Evolutionary conservation across 306 rosid species (phyloP).

Genomic region (Canavalia gladiata): DNA sequence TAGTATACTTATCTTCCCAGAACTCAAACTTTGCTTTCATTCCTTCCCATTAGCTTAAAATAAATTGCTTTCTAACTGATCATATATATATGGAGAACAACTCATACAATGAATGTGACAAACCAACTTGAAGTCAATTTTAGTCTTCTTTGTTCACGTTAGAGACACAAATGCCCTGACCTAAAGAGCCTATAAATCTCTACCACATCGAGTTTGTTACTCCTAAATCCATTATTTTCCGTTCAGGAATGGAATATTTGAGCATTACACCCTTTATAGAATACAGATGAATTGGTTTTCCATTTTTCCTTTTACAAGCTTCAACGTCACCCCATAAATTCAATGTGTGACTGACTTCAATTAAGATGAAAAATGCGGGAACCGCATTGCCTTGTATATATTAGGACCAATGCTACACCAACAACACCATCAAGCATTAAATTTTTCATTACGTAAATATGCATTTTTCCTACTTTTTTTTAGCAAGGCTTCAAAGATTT

Average conservation of each 20-base stretch:
- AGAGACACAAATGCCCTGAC: conserved; percentile 46
- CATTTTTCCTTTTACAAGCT: conserved; percentile 35
- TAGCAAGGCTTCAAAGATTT: conserved; percentile 15
- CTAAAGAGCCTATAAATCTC: conserved; percentile 44
- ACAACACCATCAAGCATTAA: conserved; percentile 10
- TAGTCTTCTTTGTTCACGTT: conserved; percentile 45
- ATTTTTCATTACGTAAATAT: conserved; percentile 5
- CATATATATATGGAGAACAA: conserved; percentile 37
- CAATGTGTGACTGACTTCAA: conserved; percentile 38
- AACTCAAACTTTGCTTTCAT: not conserved
- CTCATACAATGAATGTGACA: conserved; percentile 47
- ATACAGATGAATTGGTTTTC: conserved; percentile 47
- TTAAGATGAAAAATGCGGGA: conserved; percentile 47
- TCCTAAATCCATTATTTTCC: conserved; percentile 32
- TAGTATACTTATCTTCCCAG: not conserved
- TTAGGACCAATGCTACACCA: conserved; percentile 43
- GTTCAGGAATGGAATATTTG: conserved; percentile 43
- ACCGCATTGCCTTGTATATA: conserved; percentile 48
- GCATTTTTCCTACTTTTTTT: not conserved
- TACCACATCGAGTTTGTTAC: conserved; percentile 46
- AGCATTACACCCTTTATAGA: conserved; percentile 47
- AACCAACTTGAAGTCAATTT: conserved; percentile 45
- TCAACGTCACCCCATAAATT: conserved; percentile 43
- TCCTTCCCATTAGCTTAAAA: not conserved
- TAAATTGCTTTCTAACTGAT: not conserved